Evolutionary conservation across 306 rosid genomes (phyloP), one percentile per base, ranked within the genome.

Genomic region (Glycyrrhiza uralensis): DNA sequence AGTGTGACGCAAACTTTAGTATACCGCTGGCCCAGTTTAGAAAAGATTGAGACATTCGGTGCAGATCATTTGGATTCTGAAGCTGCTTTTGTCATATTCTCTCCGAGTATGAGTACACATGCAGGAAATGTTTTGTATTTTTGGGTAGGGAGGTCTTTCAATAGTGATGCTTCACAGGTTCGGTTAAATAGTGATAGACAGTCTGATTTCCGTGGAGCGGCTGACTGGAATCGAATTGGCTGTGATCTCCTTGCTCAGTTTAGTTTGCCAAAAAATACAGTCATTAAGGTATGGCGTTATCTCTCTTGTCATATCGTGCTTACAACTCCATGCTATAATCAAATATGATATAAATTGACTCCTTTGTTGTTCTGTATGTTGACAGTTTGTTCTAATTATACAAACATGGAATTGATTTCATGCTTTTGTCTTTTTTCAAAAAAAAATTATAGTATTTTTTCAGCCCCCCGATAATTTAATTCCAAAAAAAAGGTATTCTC

Each of bases 91-190:
- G 94, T 83, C 55, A 55, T 94, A 80, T 84, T 87, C 84, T 85
- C 87, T 59, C 90, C 92, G 57, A 81, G 74, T 73, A 63, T 74
- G 54, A 82, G 63, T 42, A 82, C 61, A 50, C 68, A 71, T 38
- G 84, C 85, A 59, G 85, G 65, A 66, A 77, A 66, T 29, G 45
- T 86, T 61, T 71, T 94, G 60, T 91, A 91, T 81, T 62, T 94
- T 73, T 94, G 98, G 98, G 65, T 91, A 71, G 98, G 98, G 78
- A 85, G 77, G 68, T 86, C 86, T 80, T 81, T 86, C 83, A 76
- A 75, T 54, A 77, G 39, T 45, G 83, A 77, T 36, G 63, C 71
- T 77, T 82, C 75, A 60, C 87, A 68, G 69, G 81, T 38, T 79
- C 79, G 2, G 66, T 74, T 85, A 76, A 86, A 76, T 70, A 79